Conservation (phyloP, 257 asterid genomes). For the Salvia rosmarinus region DNA sequence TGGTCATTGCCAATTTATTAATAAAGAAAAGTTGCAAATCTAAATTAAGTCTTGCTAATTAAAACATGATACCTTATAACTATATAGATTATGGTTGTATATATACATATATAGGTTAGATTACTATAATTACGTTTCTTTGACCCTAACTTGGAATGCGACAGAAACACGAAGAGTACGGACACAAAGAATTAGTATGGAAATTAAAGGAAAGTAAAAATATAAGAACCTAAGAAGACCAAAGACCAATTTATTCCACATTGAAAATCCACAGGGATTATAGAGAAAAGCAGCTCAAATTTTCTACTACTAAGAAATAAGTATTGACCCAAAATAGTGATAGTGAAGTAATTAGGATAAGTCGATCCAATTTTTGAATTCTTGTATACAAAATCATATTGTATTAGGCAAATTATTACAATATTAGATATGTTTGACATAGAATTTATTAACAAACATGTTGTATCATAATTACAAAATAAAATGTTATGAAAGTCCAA, state of each 20-base stretch:
- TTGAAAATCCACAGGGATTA: constrained; percentile 18
- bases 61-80: not conserved
- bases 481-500: too few relatives aligned
- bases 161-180: constrained; percentile 10
- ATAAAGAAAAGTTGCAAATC: not conserved
- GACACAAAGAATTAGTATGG: constrained; percentile 16
- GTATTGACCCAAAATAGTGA: constrained; percentile 15
- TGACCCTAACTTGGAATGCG: constrained; percentile 21
- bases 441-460: not conserved
- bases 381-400: not conserved
- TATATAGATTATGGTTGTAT: too few relatives aligned
- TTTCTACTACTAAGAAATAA: not conserved
- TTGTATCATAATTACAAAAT: too few relatives aligned
- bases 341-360: not conserved
- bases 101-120: not conserved
- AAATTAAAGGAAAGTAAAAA: constrained; percentile 1
- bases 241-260: constrained; percentile 12
- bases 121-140: not conserved
- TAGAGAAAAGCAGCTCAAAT: not conserved
- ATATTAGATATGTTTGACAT: too few relatives aligned
- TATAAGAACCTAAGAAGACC: constrained; percentile 26
- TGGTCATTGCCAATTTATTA: not conserved
- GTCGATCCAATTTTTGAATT: not conserved
- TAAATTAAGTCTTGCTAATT: not conserved
- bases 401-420: not conserved